phyloP scores from a whole-genome alignment of 495 filamentous ascomycete species.

The Aspergillus homomorphus region DNA sequence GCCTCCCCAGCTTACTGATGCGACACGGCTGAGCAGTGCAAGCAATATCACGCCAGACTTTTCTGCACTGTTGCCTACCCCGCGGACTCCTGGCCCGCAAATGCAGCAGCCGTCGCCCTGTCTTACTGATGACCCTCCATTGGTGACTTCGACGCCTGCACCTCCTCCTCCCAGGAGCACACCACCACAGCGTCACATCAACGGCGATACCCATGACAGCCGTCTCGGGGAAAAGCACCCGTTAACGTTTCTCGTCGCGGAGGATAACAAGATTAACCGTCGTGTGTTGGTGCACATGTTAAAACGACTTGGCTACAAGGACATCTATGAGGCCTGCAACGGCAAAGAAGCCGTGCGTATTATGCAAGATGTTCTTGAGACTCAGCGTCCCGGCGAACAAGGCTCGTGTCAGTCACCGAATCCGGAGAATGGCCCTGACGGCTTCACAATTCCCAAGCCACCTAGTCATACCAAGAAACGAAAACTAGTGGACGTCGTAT shows the following conservation, averaged over 20 bases:
- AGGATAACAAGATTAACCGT: slow-evolving; percentile 82
- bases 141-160: slow-evolving; percentile 28
- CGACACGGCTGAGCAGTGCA: slow-evolving; percentile 23
- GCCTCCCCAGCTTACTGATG: slow-evolving; percentile 26
- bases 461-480: slow-evolving; percentile 21
- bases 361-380: slow-evolving; percentile 45
- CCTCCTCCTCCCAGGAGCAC: slow-evolving; percentile 23
- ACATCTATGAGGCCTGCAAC: slow-evolving; percentile 67
- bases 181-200: slow-evolving; percentile 21
- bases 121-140: slow-evolving; percentile 30
- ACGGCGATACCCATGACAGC: slow-evolving; percentile 33
- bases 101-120: slow-evolving; percentile 36
- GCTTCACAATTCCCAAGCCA: slow-evolving; percentile 16
- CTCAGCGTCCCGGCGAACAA: slow-evolving; percentile 17
- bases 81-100: slow-evolving; percentile 23
- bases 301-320: slow-evolving; percentile 63
- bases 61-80: slow-evolving; percentile 20
- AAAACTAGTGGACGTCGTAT: slow-evolving; percentile 59
- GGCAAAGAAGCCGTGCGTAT: slow-evolving; percentile 69
- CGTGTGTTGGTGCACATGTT: slow-evolving; percentile 69
- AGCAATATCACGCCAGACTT: slow-evolving; percentile 26
- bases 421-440: slow-evolving; percentile 1
- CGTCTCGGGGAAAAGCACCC: slow-evolving; percentile 57
- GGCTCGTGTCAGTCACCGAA: neutral
- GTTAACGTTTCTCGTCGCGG: slow-evolving; percentile 69